Percentiles rank a stretch among this genome's conserved stretches.
Conservation (phyloP, 208 protist species). For the Crithidia acanthocephali region DNA sequence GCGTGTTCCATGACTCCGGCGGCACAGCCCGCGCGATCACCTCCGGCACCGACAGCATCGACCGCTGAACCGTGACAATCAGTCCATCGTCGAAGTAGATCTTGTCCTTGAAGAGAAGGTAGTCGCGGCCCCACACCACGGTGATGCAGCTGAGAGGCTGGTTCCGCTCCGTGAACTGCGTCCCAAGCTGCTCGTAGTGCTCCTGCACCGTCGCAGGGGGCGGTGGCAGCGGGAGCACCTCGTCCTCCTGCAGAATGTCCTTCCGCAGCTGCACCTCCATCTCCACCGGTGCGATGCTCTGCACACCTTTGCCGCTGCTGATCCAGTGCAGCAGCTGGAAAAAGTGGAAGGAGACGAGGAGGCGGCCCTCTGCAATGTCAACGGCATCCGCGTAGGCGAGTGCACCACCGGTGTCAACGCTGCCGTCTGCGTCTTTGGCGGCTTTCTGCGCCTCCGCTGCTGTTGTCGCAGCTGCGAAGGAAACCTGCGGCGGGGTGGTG, state of each 20-base stretch:
- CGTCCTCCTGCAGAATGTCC: constrained; percentile 81
- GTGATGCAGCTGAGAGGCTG: constrained; percentile 76
- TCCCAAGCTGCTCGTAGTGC: constrained; percentile 58
- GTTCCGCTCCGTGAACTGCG: constrained; percentile 83
- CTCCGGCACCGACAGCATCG: constrained; percentile 66
- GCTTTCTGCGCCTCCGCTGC: not conserved
- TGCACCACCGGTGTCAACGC: not conserved
- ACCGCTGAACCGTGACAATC: constrained; percentile 80
- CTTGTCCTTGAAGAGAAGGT: constrained; percentile 73
- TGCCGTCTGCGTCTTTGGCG: not conserved
- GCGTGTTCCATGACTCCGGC: not conserved
- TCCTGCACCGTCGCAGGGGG: constrained; percentile 52
- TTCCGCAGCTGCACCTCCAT: constrained; percentile 76
- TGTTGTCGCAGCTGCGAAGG: not conserved
- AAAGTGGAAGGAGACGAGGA: constrained; percentile 62
- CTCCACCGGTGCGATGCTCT: constrained; percentile 57
- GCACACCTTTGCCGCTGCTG: constrained; percentile 15
- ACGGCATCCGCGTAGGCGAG: constrained; percentile 50
- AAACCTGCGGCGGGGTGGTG: not conserved
- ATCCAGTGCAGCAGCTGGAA: constrained; percentile 76
- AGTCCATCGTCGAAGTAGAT: constrained; percentile 82
- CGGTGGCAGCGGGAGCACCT: constrained; percentile 60
- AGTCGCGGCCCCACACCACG: constrained; percentile 66
- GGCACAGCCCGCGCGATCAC: constrained; percentile 49
- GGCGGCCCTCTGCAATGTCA: constrained; percentile 61